These are phyloP conservation scores for Sophora flavescens DNA, from an alignment of 306 rosid genomes.

Conservation along the genomic window DNA sequence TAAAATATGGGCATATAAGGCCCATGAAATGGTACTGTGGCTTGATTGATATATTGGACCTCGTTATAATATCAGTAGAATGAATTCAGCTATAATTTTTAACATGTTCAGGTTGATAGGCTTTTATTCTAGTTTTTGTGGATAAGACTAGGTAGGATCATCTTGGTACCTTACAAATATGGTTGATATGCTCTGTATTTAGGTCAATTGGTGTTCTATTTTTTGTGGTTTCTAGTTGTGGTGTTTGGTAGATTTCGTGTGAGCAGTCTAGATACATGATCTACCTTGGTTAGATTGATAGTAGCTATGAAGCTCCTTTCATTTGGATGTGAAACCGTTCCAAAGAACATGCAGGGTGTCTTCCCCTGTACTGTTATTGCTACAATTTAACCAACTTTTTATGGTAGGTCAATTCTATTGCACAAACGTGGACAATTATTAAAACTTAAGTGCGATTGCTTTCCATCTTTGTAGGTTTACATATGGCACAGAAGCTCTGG, in stretches of 20 bases:
- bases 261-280: conserved; percentile 18
- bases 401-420: background rate
- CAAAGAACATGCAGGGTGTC: background rate
- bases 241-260: conserved; percentile 5
- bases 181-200: conserved; percentile 1
- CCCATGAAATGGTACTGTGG: background rate
- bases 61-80: conserved; percentile 21
- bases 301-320: conserved; percentile 9
- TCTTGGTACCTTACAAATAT: background rate
- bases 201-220: background rate
- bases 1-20: conserved; percentile 1
- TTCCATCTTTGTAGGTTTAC: conserved; percentile 70
- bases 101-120: background rate
- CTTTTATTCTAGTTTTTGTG: conserved; percentile 24
- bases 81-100: conserved; percentile 17
- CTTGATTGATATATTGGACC: conserved; percentile 7
- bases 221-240: conserved; percentile 29
- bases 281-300: conserved; percentile 18
- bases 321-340: background rate
- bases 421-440: conserved; percentile 11
- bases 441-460: conserved; percentile 28
- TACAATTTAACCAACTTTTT: background rate
- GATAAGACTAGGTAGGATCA: conserved; percentile 38
- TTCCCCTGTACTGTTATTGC: conserved; percentile 4
- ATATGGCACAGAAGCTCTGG: conserved; percentile 87